Evolutionary conservation across 2,329 filamentous ascomycete genomes (phyloP), one percentile per base, ranked within the genome.

Genomic region (Aspergillus sojae): DNA sequence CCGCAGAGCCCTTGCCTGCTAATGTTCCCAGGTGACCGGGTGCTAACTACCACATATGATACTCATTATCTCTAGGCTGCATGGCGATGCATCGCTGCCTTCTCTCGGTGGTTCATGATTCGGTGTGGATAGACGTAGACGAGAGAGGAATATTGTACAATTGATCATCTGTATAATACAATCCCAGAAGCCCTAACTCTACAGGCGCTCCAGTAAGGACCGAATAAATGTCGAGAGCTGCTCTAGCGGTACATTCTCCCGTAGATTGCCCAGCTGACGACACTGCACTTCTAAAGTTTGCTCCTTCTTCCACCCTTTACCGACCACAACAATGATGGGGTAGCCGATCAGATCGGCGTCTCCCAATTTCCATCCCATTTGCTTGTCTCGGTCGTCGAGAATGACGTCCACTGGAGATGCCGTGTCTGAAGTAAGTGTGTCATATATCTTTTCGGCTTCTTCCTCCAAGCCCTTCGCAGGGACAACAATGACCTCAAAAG

Each of bases 331-430:
- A 10, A 94, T 83, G 14, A 98, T 83, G 0, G 94, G 94, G 75
- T 96, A 97, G 3, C 95, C 95, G 60, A 94, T 87, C 62, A 95
- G 75, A 76, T 98, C 94, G 1, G 94, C 95, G 79, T 99, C 95
- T 43, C 88, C 88, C 73, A 98, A 82, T 77, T 96, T 98, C 92
- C 92, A 97, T 3, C 88, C 86, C 65, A 97, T 83, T 1, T 85
- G 81, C 68, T 87, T 85, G 32, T 81, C 77, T 21, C 91, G 84
- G 77, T 97, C 93, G 75, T 96, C 93, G 1, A 96, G 78, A 2
- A 93, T 83, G 2, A 85, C 81, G 73, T 96, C 93, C 6, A 91
- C 65, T 1, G 68, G 65, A 14, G 65, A 64, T 6, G 61, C 57
- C 14, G 67, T 62, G 1, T 65, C 54, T 21, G 71, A 67, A 5